Percentiles rank a stretch among this genome's conserved stretches.
These are phyloP conservation scores for Boletus patriciae DNA, from an alignment of 768 basidiomycete species.

Conservation along the genomic window DNA sequence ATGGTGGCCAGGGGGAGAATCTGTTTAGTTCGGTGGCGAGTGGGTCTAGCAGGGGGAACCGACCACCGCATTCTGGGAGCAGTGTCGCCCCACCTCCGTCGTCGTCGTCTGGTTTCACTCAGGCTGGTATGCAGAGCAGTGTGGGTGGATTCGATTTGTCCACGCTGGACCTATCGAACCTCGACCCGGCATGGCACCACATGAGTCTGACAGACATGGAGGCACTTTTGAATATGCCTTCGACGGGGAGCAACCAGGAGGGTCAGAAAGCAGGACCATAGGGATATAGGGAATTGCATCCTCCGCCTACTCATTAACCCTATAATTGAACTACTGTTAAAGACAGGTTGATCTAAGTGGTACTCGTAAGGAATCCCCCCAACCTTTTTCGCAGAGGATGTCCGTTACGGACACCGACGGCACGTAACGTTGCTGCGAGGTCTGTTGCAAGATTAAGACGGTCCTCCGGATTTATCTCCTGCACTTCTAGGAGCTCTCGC, in stretches of 20 bases:
- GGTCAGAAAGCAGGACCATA: slow-evolving; percentile 25
- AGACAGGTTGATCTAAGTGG: neutral
- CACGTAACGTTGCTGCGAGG: slow-evolving; percentile 50
- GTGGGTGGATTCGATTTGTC: slow-evolving; percentile 49
- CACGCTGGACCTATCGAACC: slow-evolving; percentile 45
- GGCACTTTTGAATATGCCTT: slow-evolving; percentile 48
- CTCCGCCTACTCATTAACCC: neutral
- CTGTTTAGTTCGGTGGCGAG: slow-evolving; percentile 32
- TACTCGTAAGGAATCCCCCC: slow-evolving; percentile 49
- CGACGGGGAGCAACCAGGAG: slow-evolving; percentile 24
- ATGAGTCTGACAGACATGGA: slow-evolving; percentile 57
- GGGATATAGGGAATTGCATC: neutral
- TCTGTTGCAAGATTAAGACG: slow-evolving; percentile 46
- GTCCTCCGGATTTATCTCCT: slow-evolving; percentile 48
- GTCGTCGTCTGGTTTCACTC: slow-evolving; percentile 45
- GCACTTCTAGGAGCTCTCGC: slow-evolving; percentile 60
- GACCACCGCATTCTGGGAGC: slow-evolving; percentile 15
- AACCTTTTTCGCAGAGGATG: slow-evolving; percentile 70
- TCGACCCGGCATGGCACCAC: slow-evolving; percentile 43
- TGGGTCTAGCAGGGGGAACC: slow-evolving; percentile 16
- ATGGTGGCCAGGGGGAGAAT: slow-evolving; percentile 16
- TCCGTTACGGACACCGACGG: slow-evolving; percentile 57
- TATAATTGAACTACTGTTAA: slow-evolving; percentile 2
- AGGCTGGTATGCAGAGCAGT: slow-evolving; percentile 18
- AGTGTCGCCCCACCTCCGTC: slow-evolving; percentile 39